Evolutionary conservation across 257 asterid species (phyloP).

Genomic region (Forsythia viridissima): DNA sequence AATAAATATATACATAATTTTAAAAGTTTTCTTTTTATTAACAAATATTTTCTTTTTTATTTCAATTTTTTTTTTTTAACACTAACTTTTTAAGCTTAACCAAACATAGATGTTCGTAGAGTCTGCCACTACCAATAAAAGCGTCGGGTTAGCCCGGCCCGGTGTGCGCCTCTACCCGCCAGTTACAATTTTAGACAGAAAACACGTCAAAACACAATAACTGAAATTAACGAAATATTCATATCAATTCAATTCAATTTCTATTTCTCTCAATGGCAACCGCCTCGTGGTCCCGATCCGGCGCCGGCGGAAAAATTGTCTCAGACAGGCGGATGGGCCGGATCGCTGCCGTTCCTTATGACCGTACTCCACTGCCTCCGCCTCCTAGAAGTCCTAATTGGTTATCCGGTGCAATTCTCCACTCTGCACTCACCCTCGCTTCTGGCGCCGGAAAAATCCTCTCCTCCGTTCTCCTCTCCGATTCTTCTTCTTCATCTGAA

Average conservation of each 20-base stretch:
- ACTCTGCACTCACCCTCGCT: constrained; percentile 55
- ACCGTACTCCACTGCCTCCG: constrained; percentile 33
- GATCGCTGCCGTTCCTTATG: constrained; percentile 37
- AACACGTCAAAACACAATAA: neutral
- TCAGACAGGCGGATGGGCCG: constrained; percentile 50
- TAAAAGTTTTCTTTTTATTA: no score
- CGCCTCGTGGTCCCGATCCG: constrained; percentile 26
- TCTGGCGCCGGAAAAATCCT: constrained; percentile 74
- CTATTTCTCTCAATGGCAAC: constrained; percentile 36
- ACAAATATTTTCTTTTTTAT: no score
- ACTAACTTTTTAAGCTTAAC: no score
- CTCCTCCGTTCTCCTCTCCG: constrained; percentile 52
- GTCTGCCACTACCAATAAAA: no score
- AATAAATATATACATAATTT: no score
- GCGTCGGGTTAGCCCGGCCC: no score
- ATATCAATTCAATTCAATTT: constrained; percentile 27
- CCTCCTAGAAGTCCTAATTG: constrained; percentile 44
- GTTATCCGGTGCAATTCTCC: constrained; percentile 44
- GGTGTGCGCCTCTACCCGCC: no score
- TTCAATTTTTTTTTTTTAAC: no score
- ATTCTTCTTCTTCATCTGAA: constrained; percentile 49
- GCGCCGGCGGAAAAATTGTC: constrained; percentile 49
- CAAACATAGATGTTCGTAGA: no score
- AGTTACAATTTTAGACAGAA: no score
- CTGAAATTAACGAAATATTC: constrained; percentile 18